A percentile compares a stretch with the other conserved stretches of the same genome.
phyloP scores from a whole-genome alignment of 1,284 basidiomycete species.

The Schizophyllum commune region DNA sequence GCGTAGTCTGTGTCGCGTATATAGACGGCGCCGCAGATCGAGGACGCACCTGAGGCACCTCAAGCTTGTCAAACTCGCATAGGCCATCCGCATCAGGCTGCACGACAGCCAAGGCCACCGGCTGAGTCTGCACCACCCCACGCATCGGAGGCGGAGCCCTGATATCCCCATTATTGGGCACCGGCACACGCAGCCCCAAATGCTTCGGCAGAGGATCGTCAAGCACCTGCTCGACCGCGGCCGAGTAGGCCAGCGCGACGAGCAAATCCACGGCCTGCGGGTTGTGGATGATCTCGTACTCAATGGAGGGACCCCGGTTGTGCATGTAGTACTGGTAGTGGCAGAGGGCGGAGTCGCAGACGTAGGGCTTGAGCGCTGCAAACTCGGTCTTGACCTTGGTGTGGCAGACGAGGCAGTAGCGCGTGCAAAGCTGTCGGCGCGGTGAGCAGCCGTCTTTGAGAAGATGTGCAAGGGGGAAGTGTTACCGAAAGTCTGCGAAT shows the following conservation, averaged over 20 bases:
- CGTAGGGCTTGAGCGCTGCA: slow-evolving; percentile 59
- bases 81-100: slow-evolving; percentile 27
- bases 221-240: slow-evolving; percentile 40
- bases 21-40: too few relatives aligned
- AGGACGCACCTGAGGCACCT: slow-evolving; percentile 28
- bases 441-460: not conserved
- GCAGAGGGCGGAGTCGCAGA: slow-evolving; percentile 52
- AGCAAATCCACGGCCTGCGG: slow-evolving; percentile 51
- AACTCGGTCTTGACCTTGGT: slow-evolving; percentile 41
- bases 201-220: slow-evolving; percentile 52
- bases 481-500: slow-evolving; percentile 49
- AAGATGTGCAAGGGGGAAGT: not conserved
- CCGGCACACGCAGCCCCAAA: slow-evolving; percentile 45
- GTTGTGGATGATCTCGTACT: slow-evolving; percentile 60
- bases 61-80: slow-evolving; percentile 42
- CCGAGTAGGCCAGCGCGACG: slow-evolving; percentile 48
- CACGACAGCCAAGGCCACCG: slow-evolving; percentile 2
- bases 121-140: not conserved
- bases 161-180: slow-evolving; percentile 13
- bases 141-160: not conserved
- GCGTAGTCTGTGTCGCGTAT: too few relatives aligned
- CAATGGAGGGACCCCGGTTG: slow-evolving; percentile 54
- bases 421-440: slow-evolving; percentile 42
- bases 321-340: slow-evolving; percentile 56
- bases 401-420: slow-evolving; percentile 59